phyloP scores from a whole-genome alignment of 805 yeast genomes.

The Ogataea siamensis region DNA sequence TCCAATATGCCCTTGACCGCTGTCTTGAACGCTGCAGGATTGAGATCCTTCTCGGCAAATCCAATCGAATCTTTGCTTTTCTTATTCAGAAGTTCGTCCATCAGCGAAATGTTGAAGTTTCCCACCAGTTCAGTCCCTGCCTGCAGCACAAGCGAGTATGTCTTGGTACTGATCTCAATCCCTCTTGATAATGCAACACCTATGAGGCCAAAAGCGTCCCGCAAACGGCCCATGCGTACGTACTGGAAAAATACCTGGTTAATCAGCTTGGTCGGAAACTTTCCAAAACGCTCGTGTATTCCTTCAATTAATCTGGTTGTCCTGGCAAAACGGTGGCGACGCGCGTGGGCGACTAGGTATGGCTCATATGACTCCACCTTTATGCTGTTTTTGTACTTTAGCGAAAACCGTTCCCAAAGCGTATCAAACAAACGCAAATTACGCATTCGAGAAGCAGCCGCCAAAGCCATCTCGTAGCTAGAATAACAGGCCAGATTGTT shows the following conservation, averaged over 20 bases:
- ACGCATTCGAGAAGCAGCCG: slow-evolving; percentile 22
- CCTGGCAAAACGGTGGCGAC: slow-evolving; percentile 17
- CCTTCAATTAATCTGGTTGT: slow-evolving; percentile 18
- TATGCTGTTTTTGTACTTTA: slow-evolving; percentile 13
- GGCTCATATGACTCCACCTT: slow-evolving; percentile 20
- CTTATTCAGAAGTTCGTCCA: slow-evolving; percentile 26
- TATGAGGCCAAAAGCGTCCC: slow-evolving; percentile 21
- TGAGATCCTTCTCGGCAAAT: slow-evolving; percentile 24
- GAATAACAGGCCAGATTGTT: slow-evolving; percentile 14
- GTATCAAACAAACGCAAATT: slow-evolving; percentile 17
- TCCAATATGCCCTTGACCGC: slow-evolving; percentile 22
- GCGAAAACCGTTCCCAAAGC: slow-evolving; percentile 21
- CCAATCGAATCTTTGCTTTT: slow-evolving; percentile 24
- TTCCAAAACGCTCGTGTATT: slow-evolving; percentile 10
- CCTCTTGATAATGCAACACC: slow-evolving; percentile 20
- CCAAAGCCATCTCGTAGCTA: slow-evolving; percentile 23
- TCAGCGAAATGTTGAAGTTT: slow-evolving; percentile 19
- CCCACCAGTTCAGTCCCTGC: slow-evolving; percentile 22
- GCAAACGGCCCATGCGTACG: slow-evolving; percentile 19
- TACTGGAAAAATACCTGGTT: slow-evolving; percentile 30
- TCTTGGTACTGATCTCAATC: slow-evolving; percentile 21
- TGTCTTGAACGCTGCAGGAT: slow-evolving; percentile 26
- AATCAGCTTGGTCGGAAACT: slow-evolving; percentile 23
- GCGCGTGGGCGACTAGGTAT: slow-evolving; percentile 24
- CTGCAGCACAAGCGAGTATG: slow-evolving; percentile 31